Conservation (phyloP, 2,329 filamentous ascomycete genomes). For the Arthrobotrys iridis region DNA sequence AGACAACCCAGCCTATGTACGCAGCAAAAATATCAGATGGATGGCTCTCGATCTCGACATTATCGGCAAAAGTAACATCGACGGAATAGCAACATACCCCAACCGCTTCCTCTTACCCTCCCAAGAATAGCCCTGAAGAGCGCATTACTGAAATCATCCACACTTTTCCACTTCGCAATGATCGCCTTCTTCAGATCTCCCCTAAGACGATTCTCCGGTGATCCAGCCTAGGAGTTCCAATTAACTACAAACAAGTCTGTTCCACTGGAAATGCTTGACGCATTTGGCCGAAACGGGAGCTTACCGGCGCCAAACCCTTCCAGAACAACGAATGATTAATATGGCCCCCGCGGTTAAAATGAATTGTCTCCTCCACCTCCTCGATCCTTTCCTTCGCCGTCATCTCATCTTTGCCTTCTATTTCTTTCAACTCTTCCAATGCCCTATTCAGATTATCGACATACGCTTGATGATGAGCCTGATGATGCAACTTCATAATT, state of each 20-base stretch:
- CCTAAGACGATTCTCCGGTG: neutral
- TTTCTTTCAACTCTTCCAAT: constrained; percentile 63
- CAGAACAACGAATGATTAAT: constrained; percentile 95
- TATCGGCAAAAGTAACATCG: neutral
- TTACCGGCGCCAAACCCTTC: constrained; percentile 78
- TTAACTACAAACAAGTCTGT: neutral
- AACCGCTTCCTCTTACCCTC: constrained; percentile 82
- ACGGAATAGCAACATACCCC: constrained; percentile 65
- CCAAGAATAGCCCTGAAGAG: constrained; percentile 72
- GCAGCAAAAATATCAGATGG: neutral
- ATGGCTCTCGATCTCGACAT: neutral
- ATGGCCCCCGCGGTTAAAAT: constrained; percentile 91
- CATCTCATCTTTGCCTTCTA: neutral
- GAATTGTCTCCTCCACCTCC: constrained; percentile 20
- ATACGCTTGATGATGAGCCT: constrained; percentile 82
- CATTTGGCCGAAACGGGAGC: constrained; percentile 60
- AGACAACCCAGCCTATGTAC: constrained; percentile 75
- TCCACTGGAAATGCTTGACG: neutral
- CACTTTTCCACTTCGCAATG: constrained; percentile 72
- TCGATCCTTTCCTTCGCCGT: constrained; percentile 1
- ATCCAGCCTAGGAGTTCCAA: neutral
- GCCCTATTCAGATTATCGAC: constrained; percentile 78
- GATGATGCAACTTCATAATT: constrained; percentile 84
- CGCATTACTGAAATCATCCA: constrained; percentile 72
- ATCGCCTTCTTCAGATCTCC: constrained; percentile 70